phyloP scores from a whole-genome alignment of 2,329 filamentous ascomycete species.

The Xylariomycetidae sp. region DNA sequence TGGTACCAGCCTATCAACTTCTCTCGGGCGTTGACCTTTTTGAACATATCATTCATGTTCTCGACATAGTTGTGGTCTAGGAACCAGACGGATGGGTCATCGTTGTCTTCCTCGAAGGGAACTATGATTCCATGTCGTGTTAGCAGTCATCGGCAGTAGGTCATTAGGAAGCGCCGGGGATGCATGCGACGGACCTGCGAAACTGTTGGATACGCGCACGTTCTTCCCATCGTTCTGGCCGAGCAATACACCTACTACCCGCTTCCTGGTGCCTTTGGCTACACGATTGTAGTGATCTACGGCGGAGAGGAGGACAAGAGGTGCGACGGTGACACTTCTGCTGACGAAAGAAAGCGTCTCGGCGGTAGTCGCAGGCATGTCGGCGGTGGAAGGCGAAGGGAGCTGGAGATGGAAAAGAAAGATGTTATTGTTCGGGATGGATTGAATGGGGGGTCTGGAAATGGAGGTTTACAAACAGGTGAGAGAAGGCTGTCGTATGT shows the following conservation, averaged over 20 bases:
- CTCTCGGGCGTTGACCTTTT: slow-evolving; percentile 98
- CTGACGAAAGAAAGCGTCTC: slow-evolving; percentile 94
- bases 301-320: slow-evolving; percentile 92
- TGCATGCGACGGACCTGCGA: slow-evolving; percentile 81
- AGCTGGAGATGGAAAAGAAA: no score
- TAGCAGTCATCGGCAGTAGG: no score
- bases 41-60: slow-evolving; percentile 99
- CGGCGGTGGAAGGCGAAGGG: no score
- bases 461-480: no score
- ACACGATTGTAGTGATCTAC: slow-evolving; percentile 98
- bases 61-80: slow-evolving; percentile 99
- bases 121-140: slow-evolving; percentile 48
- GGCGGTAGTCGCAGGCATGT: slow-evolving; percentile 93
- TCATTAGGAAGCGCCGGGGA: no score
- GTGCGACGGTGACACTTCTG: slow-evolving; percentile 93
- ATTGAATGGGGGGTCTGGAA: no score
- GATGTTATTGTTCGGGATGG: no score
- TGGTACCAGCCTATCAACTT: slow-evolving; percentile 99
- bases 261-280: slow-evolving; percentile 77
- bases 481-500: no score
- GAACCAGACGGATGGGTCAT: slow-evolving; percentile 98
- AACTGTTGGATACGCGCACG: slow-evolving; percentile 97
- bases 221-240: slow-evolving; percentile 96
- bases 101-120: slow-evolving; percentile 97
- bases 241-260: slow-evolving; percentile 90